A percentile compares a stretch with the other conserved stretches of the same genome.
Evolutionary conservation across 345 rosid genomes (phyloP).

Genomic region (Rhodamnia argentea): DNA sequence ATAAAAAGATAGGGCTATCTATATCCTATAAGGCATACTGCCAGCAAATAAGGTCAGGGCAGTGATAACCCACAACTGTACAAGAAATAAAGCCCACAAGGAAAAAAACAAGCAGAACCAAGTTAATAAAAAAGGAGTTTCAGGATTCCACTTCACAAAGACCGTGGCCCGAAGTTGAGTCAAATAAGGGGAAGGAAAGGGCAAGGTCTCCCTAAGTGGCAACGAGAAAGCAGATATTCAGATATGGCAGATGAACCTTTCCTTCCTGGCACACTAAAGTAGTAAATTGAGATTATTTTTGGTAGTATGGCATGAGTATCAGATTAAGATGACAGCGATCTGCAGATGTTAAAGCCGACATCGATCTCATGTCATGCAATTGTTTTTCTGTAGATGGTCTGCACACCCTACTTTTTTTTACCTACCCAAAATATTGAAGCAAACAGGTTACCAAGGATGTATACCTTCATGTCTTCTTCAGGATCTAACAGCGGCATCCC

Average conservation of each 20-base stretch:
- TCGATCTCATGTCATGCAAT: neutral
- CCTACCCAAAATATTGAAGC: neutral
- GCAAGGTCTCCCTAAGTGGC: neutral
- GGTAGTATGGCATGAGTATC: neutral
- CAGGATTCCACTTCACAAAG: neutral
- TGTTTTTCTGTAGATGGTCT: neutral
- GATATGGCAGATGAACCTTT: neutral
- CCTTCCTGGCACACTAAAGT: neutral
- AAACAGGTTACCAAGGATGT: neutral
- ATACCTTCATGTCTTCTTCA: conserved; percentile 83
- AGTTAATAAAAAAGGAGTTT: neutral
- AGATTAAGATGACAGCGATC: neutral
- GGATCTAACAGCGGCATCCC: conserved; percentile 73
- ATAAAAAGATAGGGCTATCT: neutral
- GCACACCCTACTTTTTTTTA: neutral
- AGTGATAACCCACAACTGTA: neutral
- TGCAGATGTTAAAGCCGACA: neutral
- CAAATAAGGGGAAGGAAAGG: neutral
- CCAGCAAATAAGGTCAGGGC: neutral
- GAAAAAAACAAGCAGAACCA: neutral
- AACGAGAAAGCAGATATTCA: neutral
- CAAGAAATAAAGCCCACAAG: neutral
- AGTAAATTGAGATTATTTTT: neutral
- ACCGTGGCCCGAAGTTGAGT: neutral
- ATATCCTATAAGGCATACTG: neutral